Conservation (phyloP, 805 yeast species). For the Yarrowia yakushimensis region DNA sequence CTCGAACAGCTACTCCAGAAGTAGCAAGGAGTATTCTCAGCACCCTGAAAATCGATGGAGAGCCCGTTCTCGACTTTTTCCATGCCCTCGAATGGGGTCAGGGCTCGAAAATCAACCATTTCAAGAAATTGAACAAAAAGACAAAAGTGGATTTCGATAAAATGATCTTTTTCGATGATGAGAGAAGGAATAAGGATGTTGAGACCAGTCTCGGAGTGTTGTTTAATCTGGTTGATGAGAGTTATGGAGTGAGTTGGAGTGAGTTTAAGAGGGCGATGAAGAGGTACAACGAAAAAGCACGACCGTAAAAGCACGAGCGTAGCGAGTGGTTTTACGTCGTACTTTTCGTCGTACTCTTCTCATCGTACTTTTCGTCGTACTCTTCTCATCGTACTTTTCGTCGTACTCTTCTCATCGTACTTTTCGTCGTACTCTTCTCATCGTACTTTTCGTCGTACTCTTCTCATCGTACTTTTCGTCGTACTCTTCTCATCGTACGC, state of each 20-base stretch:
- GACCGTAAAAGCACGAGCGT: background rate
- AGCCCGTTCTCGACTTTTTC: conserved; percentile 51
- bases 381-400: too few species aligned
- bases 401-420: too few species aligned
- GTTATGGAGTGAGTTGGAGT: conserved; percentile 53
- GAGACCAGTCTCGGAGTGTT: conserved; percentile 59
- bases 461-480: too few species aligned
- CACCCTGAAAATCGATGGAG: conserved; percentile 50
- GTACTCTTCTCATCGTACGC: too few species aligned
- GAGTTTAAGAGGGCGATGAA: conserved; percentile 41
- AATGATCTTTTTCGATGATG: conserved; percentile 76
- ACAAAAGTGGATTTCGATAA: conserved; percentile 48
- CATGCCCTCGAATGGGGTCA: conserved; percentile 42
- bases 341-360: too few species aligned
- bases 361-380: too few species aligned
- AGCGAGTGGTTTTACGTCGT: too few species aligned
- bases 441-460: too few species aligned
- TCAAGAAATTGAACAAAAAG: conserved; percentile 39
- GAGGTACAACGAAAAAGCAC: conserved; percentile 33
- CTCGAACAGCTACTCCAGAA: conserved; percentile 75
- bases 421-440: too few species aligned
- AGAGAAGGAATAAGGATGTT: conserved; percentile 72
- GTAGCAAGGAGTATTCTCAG: conserved; percentile 63
- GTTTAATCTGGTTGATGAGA: conserved; percentile 59
- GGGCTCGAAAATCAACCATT: conserved; percentile 53